Evolutionary conservation across 2,329 filamentous ascomycete genomes (phyloP).

Genomic region (Epichloe scottii): DNA sequence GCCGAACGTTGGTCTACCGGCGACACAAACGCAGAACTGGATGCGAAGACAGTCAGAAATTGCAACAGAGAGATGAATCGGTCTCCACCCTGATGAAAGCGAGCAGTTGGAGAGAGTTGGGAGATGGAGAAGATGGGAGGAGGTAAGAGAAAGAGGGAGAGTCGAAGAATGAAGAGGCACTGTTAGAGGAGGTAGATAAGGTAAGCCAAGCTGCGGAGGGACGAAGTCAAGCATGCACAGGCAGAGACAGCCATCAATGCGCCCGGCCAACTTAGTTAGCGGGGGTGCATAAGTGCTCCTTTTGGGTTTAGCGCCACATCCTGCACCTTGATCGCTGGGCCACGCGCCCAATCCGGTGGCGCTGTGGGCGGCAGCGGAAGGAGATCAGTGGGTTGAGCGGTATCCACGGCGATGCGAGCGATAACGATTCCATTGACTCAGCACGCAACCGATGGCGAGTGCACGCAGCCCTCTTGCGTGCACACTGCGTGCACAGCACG

Average conservation of each 20-base stretch:
- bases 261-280: background rate
- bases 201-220: constrained; percentile 8
- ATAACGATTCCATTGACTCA: background rate
- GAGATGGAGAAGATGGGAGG: constrained; percentile 9
- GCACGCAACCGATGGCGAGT: background rate
- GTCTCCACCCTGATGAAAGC: constrained; percentile 10
- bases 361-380: background rate
- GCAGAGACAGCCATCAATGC: constrained; percentile 17
- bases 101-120: constrained; percentile 1
- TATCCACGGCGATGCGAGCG: constrained; percentile 18
- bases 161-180: constrained; percentile 14
- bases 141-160: constrained; percentile 12
- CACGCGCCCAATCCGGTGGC: constrained; percentile 14
- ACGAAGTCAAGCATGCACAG: constrained; percentile 10
- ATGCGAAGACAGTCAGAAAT: constrained; percentile 14
- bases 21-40: constrained; percentile 17
- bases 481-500: background rate
- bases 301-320: constrained; percentile 1
- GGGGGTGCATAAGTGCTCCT: background rate
- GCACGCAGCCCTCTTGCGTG: background rate
- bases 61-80: constrained; percentile 9
- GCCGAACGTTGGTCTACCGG: constrained; percentile 22
- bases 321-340: constrained; percentile 4
- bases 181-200: constrained; percentile 12
- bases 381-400: constrained; percentile 4